These are phyloP conservation scores for Diplodia intermedia DNA, from an alignment of 2,329 filamentous ascomycete species.

Conservation along the genomic window DNA sequence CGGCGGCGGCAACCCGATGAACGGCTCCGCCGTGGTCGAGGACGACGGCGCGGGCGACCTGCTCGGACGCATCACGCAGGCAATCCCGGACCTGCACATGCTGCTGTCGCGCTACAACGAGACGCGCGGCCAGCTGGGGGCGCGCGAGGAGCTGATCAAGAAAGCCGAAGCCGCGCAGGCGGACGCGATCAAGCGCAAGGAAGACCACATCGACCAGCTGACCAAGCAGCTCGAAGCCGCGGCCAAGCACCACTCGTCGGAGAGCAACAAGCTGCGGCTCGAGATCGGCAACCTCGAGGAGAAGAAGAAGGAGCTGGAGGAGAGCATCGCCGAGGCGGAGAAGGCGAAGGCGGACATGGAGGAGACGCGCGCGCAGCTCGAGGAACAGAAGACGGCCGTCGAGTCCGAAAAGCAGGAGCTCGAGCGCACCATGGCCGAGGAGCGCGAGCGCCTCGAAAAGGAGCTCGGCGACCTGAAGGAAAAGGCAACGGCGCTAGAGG, in stretches of 20 bases:
- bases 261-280: slow-evolving; percentile 58
- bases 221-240: slow-evolving; percentile 59
- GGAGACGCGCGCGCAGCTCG: slow-evolving; percentile 41
- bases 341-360: slow-evolving; percentile 52
- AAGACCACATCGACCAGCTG: slow-evolving; percentile 60
- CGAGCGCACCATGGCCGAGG: slow-evolving; percentile 48
- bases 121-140: slow-evolving; percentile 57
- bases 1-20: neutral
- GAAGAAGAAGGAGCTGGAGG: slow-evolving; percentile 59
- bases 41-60: slow-evolving; percentile 48
- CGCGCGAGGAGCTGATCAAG: slow-evolving; percentile 58
- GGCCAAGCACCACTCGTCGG: slow-evolving; percentile 58
- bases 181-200: slow-evolving; percentile 59
- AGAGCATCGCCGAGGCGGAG: slow-evolving; percentile 53
- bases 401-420: slow-evolving; percentile 54
- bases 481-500: slow-evolving; percentile 54
- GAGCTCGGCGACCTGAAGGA: slow-evolving; percentile 54
- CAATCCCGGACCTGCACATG: slow-evolving; percentile 49
- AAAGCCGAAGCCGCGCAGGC: slow-evolving; percentile 58
- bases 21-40: slow-evolving; percentile 39
- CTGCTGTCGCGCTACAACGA: slow-evolving; percentile 57
- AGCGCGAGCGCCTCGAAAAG: slow-evolving; percentile 44
- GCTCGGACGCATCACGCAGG: slow-evolving; percentile 48
- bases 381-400: slow-evolving; percentile 48
- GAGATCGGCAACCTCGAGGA: slow-evolving; percentile 61